Conservation (phyloP, 2,329 filamentous ascomycete species). For the Madurella fahalii region DNA sequence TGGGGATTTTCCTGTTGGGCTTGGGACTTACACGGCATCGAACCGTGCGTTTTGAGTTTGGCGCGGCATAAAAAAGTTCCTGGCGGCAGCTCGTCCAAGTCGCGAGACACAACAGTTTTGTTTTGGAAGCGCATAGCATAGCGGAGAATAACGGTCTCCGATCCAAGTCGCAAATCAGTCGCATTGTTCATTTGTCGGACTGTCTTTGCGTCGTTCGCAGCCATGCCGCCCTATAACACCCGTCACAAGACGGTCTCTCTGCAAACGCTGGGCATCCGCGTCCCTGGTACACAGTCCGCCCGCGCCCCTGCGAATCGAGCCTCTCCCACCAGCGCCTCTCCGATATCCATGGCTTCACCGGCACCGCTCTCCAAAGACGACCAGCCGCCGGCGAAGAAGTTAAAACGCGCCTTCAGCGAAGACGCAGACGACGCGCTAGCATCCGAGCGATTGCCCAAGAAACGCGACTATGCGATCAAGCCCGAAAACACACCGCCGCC, state of each 20-base stretch:
- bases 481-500: conserved; percentile 76
- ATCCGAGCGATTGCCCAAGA: conserved; percentile 31
- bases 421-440: conserved; percentile 31
- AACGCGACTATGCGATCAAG: conserved; percentile 32
- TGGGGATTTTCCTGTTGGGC: background rate
- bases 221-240: conserved; percentile 86
- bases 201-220: conserved; percentile 3
- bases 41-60: conserved; percentile 14
- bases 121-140: conserved; percentile 14
- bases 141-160: background rate
- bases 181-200: conserved; percentile 3
- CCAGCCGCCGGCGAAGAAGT: conserved; percentile 56
- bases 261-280: conserved; percentile 85
- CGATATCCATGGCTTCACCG: conserved; percentile 32
- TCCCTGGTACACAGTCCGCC: conserved; percentile 64
- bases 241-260: conserved; percentile 93
- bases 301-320: conserved; percentile 49
- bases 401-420: conserved; percentile 71
- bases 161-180: conserved; percentile 13
- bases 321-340: conserved; percentile 23
- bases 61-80: conserved; percentile 6
- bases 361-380: conserved; percentile 31
- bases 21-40: conserved; percentile 1
- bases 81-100: conserved; percentile 1
- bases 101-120: background rate